Evolutionary conservation across 2,329 filamentous ascomycete species (phyloP), one percentile per base, ranked within the genome.

Genomic region (Monosporascus sp.): DNA sequence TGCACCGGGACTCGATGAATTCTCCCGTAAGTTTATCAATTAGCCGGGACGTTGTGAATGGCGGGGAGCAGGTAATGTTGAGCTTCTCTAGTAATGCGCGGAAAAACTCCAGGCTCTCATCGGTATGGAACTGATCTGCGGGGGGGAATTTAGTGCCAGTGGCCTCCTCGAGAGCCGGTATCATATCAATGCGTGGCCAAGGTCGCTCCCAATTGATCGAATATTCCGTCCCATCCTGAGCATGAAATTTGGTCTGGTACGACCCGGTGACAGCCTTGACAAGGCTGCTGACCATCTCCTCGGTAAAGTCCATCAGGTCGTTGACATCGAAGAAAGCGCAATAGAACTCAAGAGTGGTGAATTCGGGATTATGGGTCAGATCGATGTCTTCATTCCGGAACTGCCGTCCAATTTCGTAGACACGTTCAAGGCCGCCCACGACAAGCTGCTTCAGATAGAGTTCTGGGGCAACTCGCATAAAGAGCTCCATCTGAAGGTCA

Each of bases 301-400:
- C 94, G 2, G 94, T 97, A 66, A 90, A 81, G 55, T 88, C 77
- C 87, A 96, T 90, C 54, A 97, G 78, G 68, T 97, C 94, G 71
- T 95, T 89, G 62, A 96, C 84, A 72, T 96, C 91, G 52, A 88
- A 88, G 61, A 91, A 97, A 3, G 94, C 93, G 82, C 89, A 86
- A 74, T 99, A 99, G 75, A 97, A 97, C 72, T 99, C 94, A 71
- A 90, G 90, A 25, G 90, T 96, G 44, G 94, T 99, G 77, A 99
- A 99, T 70, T 99, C 94, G 39, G 89, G 94, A 78, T 97, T 99
- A 79, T 99, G 94, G 7, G 94, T 99, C 49, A 94, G 77, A 70
- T 96, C 90, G 59, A 90, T 87, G 54, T 88, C 89, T 72, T 96
- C 92, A 67, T 99, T 99, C 65, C 94, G 80, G 83, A 99, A 99